Evolutionary conservation across 805 yeast genomes (phyloP).

Genomic region (Hanseniaspora meyeri): DNA sequence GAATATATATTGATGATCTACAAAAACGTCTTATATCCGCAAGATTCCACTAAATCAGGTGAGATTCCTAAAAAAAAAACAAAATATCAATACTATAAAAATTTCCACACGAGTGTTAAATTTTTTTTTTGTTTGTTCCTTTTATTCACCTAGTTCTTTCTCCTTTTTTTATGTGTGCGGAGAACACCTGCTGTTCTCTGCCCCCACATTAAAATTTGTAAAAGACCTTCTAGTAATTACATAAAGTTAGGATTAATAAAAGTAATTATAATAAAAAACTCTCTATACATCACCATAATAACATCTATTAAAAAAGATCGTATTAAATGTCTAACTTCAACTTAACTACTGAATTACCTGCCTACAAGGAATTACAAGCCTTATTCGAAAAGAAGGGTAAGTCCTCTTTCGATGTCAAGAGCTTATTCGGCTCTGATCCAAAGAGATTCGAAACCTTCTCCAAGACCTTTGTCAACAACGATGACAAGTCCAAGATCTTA

Average conservation of each 20-base stretch:
- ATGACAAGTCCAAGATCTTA: slow-evolving; percentile 74
- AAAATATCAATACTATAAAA: too few relatives aligned
- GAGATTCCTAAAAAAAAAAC: neutral
- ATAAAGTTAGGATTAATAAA: too few relatives aligned
- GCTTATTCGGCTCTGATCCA: slow-evolving; percentile 65
- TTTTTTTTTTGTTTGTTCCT: too few relatives aligned
- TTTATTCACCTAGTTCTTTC: too few relatives aligned
- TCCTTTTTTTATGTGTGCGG: too few relatives aligned
- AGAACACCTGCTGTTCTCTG: too few relatives aligned
- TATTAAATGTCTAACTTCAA: slow-evolving; percentile 31
- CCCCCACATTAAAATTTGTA: too few relatives aligned
- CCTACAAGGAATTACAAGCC: slow-evolving; percentile 69
- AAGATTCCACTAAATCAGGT: neutral
- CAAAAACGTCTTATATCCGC: neutral
- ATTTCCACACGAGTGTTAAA: too few relatives aligned
- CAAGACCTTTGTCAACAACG: slow-evolving; percentile 59
- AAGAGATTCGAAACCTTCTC: slow-evolving; percentile 65
- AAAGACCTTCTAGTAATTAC: too few relatives aligned
- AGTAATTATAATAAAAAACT: too few relatives aligned
- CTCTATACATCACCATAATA: too few relatives aligned
- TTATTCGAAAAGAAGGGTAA: slow-evolving; percentile 57
- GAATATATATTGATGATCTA: neutral
- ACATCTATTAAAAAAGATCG: too few relatives aligned
- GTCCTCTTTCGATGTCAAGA: slow-evolving; percentile 56
- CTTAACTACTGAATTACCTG: slow-evolving; percentile 59